Base-by-base conservation (phyloP, 257 asterid genomes). In the Jacaranda mimosifolia region DNA sequence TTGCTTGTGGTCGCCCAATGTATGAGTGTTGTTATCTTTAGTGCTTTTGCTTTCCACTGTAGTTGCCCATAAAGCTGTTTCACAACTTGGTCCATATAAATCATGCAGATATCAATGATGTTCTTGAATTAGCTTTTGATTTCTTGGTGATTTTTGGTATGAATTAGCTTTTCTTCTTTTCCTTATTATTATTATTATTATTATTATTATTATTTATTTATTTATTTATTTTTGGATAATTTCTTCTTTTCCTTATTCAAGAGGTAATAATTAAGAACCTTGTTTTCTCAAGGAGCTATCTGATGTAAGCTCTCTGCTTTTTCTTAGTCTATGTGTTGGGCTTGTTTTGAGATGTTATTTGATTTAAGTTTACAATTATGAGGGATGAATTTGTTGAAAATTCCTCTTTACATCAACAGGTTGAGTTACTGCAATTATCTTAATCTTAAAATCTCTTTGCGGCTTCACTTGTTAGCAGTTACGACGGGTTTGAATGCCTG, bases 91-190 rank as follows among this genome's bases (percentile, higher is more conserved):
- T 19, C 45, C 26, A 26, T 39, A 4, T 35, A 64, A 67, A n/a
- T 46, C 39, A 17, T 9, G 19, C 3, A 52, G 21, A 70, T 70
- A 18, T 66, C 3, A 21, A 58, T 56, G 52, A 46, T 76, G 38
- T 52, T 49, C 6, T 62, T 8, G 49, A 69, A 59, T 19, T 62
- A 43, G 35, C 7, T 36, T 72, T 12, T 63, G 48, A 19, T 21
- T 46, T 63, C 11, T 69, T 76, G 56, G 57, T 69, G 14, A 40
- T 67, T 36, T 18, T 45, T 80, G 69, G 19, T 75, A 38, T 57
- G 80, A 42, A 5, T 40, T 46, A 48, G 69, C n/a, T 38, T 18
- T 18, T 36, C n/a, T 39, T 40, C 53, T 42, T 48, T 51, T 77
- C 42, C 32, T 46, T 38, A 49, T 38, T 78, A n/a, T n/a, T n/a